phyloP scores from a whole-genome alignment of 495 filamentous ascomycete genomes.

The Neurospora sp. region DNA sequence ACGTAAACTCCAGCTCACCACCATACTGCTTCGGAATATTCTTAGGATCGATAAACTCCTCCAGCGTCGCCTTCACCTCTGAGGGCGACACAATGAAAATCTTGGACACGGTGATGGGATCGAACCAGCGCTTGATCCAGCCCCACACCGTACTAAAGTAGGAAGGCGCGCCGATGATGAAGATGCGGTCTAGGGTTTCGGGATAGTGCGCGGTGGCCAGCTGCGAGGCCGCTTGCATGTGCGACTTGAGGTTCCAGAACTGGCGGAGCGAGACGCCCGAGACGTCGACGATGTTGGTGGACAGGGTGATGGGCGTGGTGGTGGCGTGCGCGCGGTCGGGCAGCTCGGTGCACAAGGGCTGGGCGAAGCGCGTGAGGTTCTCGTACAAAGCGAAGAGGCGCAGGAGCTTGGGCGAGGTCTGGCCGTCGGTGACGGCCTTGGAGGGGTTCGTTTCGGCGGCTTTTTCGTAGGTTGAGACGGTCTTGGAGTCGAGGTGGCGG shows the following conservation, averaged over 20 bases:
- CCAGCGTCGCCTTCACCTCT: slow-evolving; percentile 64
- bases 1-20: slow-evolving; percentile 71
- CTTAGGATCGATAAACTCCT: slow-evolving; percentile 65
- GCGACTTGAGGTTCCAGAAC: slow-evolving; percentile 83
- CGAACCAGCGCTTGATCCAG: slow-evolving; percentile 95
- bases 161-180: slow-evolving; percentile 78
- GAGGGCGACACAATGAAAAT: slow-evolving; percentile 54
- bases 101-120: slow-evolving; percentile 85
- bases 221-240: slow-evolving; percentile 83
- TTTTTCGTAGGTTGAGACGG: slow-evolving; percentile 65
- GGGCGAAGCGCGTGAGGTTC: slow-evolving; percentile 74
- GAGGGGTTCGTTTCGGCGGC: slow-evolving; percentile 41
- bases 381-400: slow-evolving; percentile 84
- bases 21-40: slow-evolving; percentile 81
- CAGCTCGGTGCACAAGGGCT: slow-evolving; percentile 69
- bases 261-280: slow-evolving; percentile 74
- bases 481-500: slow-evolving; percentile 68
- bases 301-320: slow-evolving; percentile 66
- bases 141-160: slow-evolving; percentile 94
- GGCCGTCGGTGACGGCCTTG: slow-evolving; percentile 46
- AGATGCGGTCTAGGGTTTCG: slow-evolving; percentile 79
- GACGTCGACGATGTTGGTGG: slow-evolving; percentile 85
- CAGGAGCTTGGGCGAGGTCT: slow-evolving; percentile 57
- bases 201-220: slow-evolving; percentile 90
- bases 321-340: slow-evolving; percentile 55